Evolutionary conservation across 768 basidiomycete species (phyloP).

Genomic region (Leccinellum albellum): DNA sequence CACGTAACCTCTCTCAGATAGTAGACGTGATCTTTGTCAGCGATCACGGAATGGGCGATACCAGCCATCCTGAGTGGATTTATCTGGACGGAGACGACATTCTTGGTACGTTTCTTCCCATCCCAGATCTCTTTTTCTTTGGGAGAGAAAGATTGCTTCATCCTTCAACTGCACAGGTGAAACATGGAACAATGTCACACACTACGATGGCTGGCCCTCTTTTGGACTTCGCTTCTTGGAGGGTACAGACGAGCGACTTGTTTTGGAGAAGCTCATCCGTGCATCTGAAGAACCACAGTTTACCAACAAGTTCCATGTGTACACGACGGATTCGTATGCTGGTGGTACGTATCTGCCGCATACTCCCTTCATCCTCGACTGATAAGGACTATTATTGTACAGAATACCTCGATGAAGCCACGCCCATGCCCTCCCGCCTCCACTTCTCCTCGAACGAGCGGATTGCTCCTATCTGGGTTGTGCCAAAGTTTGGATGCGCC

Average conservation of each 20-base stretch:
- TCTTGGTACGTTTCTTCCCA: conserved; percentile 19
- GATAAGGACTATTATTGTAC: background rate
- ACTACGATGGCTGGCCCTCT: conserved; percentile 86
- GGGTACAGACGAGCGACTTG: conserved; percentile 51
- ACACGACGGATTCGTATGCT: conserved; percentile 21
- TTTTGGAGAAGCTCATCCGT: conserved; percentile 50
- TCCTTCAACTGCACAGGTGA: conserved; percentile 12
- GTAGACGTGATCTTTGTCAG: conserved; percentile 89
- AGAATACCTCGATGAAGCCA: conserved; percentile 14
- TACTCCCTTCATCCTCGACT: background rate
- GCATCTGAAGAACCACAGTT: conserved; percentile 44
- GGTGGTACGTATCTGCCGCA: conserved; percentile 10
- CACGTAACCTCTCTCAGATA: conserved; percentile 75
- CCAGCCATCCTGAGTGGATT: conserved; percentile 68
- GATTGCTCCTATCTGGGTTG: conserved; percentile 85
- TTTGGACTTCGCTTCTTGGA: conserved; percentile 77
- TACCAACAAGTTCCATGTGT: conserved; percentile 62
- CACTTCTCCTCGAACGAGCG: conserved; percentile 71
- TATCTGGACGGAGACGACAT: conserved; percentile 59
- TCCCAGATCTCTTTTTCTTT: background rate
- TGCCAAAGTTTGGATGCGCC: conserved; percentile 78
- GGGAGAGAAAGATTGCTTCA: background rate
- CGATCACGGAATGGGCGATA: conserved; percentile 91
- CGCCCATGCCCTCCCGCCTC: conserved; percentile 68
- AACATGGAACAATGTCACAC: conserved; percentile 32